Base-by-base conservation (phyloP, 148 eudicot genomes). In the Chenopodium album region DNA sequence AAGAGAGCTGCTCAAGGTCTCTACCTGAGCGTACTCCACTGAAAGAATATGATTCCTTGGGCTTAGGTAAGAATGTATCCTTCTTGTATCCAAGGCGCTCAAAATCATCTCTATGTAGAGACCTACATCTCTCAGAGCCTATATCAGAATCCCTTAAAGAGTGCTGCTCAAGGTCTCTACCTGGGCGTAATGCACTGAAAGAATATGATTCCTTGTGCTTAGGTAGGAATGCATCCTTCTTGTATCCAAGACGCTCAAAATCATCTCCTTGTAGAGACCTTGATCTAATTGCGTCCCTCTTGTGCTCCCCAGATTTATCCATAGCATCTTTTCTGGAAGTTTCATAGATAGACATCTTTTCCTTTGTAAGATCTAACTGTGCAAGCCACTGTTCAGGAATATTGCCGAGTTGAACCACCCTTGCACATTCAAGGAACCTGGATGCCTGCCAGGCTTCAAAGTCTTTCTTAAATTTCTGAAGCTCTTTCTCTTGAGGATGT, bases 401-500 rank as follows among this genome's bases (percentile, higher is more conserved):
- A 73, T 88, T 85, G 62, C 88, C 88, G 65, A 86, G 91, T 60
- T 94, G 92, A 84, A 89, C 90, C 52, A 87, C 85, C 81, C 94
- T 90, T 54, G 98, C 91, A 84, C 97, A 94, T 82, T 97, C 94
- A 64, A 87, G 89, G 76, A 92, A 91, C 87, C 99, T 87, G 65
- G 94, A 91, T 28, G 99, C 90, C 86, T 94, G 99, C 93, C 94
- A 97, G 66, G 95, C 98, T 87, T 90, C 94, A 87, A 97, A 97
- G 12, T 97, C 99, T 88, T 91, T 91, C 90, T 97, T 97, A 81
- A 97, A 97, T 85, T 89, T 92, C 87, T 97, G 94, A 37, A 97
- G 90, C 85, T 97, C 98, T 90, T 97, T 95, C 86, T 97, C 99
- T 86, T 94, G 99, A 78, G 99, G 99, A 85, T 97, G 99, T 86